phyloP scores from a whole-genome alignment of 2,329 filamentous ascomycete genomes.

The Purpureocillium lavendulum region DNA sequence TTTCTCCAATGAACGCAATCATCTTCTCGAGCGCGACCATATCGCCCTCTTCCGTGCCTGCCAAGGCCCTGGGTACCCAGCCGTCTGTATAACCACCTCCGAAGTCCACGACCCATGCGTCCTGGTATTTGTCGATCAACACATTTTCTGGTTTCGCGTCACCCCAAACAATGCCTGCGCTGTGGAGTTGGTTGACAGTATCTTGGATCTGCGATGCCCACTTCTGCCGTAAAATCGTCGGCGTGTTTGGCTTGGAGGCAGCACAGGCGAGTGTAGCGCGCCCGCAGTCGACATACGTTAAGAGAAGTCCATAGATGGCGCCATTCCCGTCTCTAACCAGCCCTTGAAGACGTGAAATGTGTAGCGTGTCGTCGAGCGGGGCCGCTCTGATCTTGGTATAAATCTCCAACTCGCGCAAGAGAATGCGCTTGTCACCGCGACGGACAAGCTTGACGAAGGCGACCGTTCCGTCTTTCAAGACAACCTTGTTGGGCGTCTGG shows the following conservation, averaged over 20 bases:
- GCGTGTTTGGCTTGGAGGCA: conserved; percentile 1
- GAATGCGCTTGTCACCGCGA: conserved; percentile 1
- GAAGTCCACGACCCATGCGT: conserved; percentile 21
- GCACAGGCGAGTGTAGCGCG: conserved; percentile 1
- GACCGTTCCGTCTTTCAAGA: background rate
- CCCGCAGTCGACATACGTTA: conserved; percentile 8
- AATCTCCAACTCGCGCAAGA: conserved; percentile 4
- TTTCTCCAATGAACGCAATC: background rate
- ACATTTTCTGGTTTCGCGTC: conserved; percentile 20
- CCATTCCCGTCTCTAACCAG: conserved; percentile 4
- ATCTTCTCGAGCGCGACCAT: conserved; percentile 6
- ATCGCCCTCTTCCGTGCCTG: conserved; percentile 6
- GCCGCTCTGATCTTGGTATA: conserved; percentile 7
- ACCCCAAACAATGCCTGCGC: conserved; percentile 18
- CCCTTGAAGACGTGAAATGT: conserved; percentile 6
- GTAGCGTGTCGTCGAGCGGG: conserved; percentile 1
- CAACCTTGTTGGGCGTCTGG: conserved; percentile 1
- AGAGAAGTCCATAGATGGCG: conserved; percentile 5
- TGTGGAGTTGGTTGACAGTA: conserved; percentile 11
- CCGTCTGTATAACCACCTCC: conserved; percentile 11
- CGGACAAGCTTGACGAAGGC: conserved; percentile 4
- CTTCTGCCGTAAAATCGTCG: background rate
- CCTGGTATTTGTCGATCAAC: conserved; percentile 15
- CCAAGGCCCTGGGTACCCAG: conserved; percentile 5
- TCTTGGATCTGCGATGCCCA: conserved; percentile 8